Evolutionary conservation across 306 rosid species (phyloP), one percentile per base, ranked within the genome.

Genomic region (Cotoneaster glaucophyllus): DNA sequence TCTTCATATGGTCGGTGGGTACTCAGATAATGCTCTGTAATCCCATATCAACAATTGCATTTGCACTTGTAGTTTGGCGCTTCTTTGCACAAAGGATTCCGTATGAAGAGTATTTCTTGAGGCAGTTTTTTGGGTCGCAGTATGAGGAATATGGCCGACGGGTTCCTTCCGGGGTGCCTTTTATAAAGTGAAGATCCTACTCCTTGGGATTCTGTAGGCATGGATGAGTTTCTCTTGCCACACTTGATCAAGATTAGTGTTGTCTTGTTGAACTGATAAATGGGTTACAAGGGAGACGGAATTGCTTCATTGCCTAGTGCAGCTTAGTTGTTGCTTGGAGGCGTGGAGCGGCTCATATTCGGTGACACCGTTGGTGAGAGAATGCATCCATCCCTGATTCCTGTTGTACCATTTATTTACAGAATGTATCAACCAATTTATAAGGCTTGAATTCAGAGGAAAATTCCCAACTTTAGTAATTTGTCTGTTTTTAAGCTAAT

Each of bases 11-110:
- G 98, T 86, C 97, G 6, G 85, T 94, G 69, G 95, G 95, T 32
- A 90, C 98, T 56, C 98, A 94, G 84, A 79, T 90, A 79, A 94
- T 94, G 98, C 93, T 94, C 11, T 92, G 98, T 79, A 94, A 94
- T 82, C 98, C 98, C 24, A 3, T 94, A 54, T 94, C 96, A 18
- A 84, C 84, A 12, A 19, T 88, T 69, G 93, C 80, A 37, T 94
- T 92, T 81, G 81, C 88, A 15, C 68, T 78, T 53, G 90, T 94
- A 28, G 95, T 90, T 63, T 94, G 96, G 98, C 88, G 69, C 68
- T 87, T 87, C 80, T 87, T 87, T 69, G 48, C 68, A 0, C 70
- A 78, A 65, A 78, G 87, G 18, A 81, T 94, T 83, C 96, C 97
- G 1, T 94, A 90, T 71, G 98, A 94, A 84, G 98, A 93, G 87